Conservation (phyloP, 2,329 filamentous ascomycete genomes). For the Rosellinia necatrix region DNA sequence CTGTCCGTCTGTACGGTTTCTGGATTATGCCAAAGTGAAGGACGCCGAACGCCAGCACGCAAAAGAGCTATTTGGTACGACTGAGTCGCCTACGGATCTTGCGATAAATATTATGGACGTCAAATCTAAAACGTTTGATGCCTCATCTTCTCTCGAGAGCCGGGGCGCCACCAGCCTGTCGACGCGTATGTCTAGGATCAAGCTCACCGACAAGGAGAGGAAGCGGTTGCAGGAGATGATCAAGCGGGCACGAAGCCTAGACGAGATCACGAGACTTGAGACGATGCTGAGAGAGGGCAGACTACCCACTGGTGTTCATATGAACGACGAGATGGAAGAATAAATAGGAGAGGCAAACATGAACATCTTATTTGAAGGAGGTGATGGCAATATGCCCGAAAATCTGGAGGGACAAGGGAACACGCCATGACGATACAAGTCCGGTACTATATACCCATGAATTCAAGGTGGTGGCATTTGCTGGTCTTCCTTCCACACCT, state of each 20-base stretch:
- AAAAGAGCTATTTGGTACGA: slow-evolving; percentile 80
- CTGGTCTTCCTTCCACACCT: background rate
- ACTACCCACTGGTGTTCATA: slow-evolving; percentile 71
- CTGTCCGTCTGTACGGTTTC: slow-evolving; percentile 81
- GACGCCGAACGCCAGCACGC: slow-evolving; percentile 79
- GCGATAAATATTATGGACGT: slow-evolving; percentile 83
- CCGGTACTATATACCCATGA: slow-evolving; percentile 37
- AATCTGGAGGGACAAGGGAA: background rate
- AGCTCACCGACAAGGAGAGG: slow-evolving; percentile 87
- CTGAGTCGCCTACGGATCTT: slow-evolving; percentile 76
- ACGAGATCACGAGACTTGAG: slow-evolving; percentile 88
- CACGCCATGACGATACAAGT: slow-evolving; percentile 22
- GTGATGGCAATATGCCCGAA: background rate
- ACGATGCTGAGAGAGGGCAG: slow-evolving; percentile 90
- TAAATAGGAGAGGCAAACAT: slow-evolving; percentile 39
- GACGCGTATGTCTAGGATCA: slow-evolving; percentile 75
- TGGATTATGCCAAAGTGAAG: slow-evolving; percentile 92
- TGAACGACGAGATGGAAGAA: slow-evolving; percentile 65
- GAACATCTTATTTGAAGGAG: background rate
- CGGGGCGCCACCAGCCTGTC: slow-evolving; percentile 51
- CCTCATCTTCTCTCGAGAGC: slow-evolving; percentile 47
- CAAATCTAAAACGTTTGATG: slow-evolving; percentile 77
- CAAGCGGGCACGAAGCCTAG: slow-evolving; percentile 82
- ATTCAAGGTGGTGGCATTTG: slow-evolving; percentile 31
- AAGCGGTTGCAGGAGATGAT: slow-evolving; percentile 85